Percentiles rank a stretch among this genome's conserved stretches.
phyloP scores from a whole-genome alignment of 176 grass and related monocot species.

The Sorghum bicolor region DNA sequence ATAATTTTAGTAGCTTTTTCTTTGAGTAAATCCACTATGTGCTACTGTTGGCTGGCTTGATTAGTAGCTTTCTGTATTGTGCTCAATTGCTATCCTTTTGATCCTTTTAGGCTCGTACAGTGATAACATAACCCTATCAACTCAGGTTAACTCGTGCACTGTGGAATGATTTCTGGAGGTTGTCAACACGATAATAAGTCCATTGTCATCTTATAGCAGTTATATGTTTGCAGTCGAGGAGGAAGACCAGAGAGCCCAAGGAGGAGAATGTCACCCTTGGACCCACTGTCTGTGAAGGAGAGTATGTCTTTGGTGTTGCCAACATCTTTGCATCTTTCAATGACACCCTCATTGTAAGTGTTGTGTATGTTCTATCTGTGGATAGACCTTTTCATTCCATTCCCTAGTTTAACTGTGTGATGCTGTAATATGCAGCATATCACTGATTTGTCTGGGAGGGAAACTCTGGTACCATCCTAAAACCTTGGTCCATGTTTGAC shows the following conservation, averaged over 20 bases:
- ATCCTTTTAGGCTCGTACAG: not conserved
- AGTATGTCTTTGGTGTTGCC: constrained; percentile 78
- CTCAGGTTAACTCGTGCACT: not conserved
- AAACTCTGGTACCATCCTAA: constrained; percentile 57
- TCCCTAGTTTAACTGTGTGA: not conserved
- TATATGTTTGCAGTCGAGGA: constrained; percentile 53
- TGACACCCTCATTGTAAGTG: constrained; percentile 76
- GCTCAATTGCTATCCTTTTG: not conserved
- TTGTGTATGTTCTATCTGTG: not conserved
- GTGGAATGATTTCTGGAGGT: not conserved
- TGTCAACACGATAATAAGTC: not conserved
- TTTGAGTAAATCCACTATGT: not conserved
- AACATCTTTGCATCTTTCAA: constrained; percentile 85
- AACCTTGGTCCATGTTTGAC: not conserved
- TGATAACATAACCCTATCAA: fast-evolving
- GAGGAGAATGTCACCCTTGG: constrained; percentile 80
- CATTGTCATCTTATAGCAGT: not conserved
- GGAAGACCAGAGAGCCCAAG: constrained; percentile 85
- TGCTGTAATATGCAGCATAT: constrained; percentile 54
- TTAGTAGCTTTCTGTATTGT: not conserved
- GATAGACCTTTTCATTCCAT: not conserved
- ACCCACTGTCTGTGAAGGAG: constrained; percentile 71
- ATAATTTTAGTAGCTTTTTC: not conserved
- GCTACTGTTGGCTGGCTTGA: not conserved
- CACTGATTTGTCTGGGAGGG: constrained; percentile 78